Base-by-base conservation (phyloP, 176 grass and related monocot genomes). In the Avena sativa region DNA sequence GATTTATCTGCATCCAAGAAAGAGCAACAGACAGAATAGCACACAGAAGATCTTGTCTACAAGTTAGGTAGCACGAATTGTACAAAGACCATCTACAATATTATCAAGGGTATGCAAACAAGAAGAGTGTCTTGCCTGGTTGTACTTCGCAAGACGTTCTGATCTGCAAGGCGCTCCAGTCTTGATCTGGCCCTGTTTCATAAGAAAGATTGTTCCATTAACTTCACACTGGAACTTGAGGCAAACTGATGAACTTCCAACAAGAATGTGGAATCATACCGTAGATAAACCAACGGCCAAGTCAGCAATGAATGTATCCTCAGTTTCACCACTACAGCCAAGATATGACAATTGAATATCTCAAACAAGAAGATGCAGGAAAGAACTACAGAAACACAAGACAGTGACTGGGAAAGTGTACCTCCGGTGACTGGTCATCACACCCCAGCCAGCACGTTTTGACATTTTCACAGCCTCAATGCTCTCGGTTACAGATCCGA, bases 301-400 rank as follows among this genome's bases (percentile, higher is more conserved):
- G 79, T 98, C 93, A 91, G 95, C 93, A 86, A 98, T 98, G 81
- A 98, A 98, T 63, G 93, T 98, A 68, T 98, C 95, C 79, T 98
- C 95, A 0, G 93, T 98, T 85, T 98, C 93, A 91, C 93, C 93
- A 56, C 95, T 95, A 65, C 34, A 88, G 72, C 19, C 57, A 89
- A 63, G 51, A 78, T 50, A 59, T 34, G 17, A 8, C 84, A 88
- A 69, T 43, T 26, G 4, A 89, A 60, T 26, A 79, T 74, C 32
- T 48, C 0, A 7, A 17, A 80, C 9, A 7, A n/a, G 32, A 1
- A 43, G 40, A 43, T 43, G 40, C 40, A 85, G 7, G 46, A 25
- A 59, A 25, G 12, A 2, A 72, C 23, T 11, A 13, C 56, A 63
- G 46, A 40, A 40, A 40, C 38, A 40, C 38, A 40, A 40, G 38